These are phyloP conservation scores for Fusarium brevicatenulatum DNA, from an alignment of 2,329 filamentous ascomycete species.

Conservation along the genomic window DNA sequence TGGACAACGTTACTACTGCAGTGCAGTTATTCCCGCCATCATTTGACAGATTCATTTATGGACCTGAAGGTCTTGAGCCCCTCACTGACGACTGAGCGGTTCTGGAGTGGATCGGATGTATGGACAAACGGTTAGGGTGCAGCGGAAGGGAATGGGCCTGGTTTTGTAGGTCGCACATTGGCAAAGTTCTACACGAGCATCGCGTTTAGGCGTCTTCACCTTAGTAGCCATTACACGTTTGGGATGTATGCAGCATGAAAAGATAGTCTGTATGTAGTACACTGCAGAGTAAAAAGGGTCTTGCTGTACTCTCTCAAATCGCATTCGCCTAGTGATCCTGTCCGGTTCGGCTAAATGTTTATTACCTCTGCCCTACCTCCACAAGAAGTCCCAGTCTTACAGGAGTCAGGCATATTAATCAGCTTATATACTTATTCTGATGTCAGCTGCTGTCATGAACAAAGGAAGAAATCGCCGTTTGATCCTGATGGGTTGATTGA, in stretches of 20 bases:
- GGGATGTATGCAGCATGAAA: too few species aligned
- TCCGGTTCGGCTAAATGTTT: background rate
- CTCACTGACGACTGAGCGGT: fast-evolving
- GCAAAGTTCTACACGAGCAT: fast-evolving
- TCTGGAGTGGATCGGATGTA: fast-evolving
- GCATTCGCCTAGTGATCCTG: fast-evolving
- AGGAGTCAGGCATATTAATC: fast-evolving
- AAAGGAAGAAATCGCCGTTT: too few species aligned
- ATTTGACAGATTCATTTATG: background rate
- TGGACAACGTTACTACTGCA: fast-evolving
- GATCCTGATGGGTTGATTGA: background rate
- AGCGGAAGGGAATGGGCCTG: fast-evolving
- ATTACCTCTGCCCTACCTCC: too few species aligned
- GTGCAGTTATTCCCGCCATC: background rate
- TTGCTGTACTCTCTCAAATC: too few species aligned
- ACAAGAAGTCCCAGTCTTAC: background rate
- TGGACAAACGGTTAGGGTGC: fast-evolving
- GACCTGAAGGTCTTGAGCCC: background rate
- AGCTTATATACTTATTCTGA: too few species aligned
- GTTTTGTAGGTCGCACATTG: fast-evolving
- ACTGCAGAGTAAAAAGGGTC: fast-evolving
- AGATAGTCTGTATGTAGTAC: background rate
- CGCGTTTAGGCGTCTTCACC: too few species aligned
- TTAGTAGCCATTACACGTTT: too few species aligned
- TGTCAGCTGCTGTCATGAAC: background rate